Evolutionary conservation across 2,329 filamentous ascomycete genomes (phyloP), one percentile per base, ranked within the genome.

Genomic region (Alternaria novae-zelandiae): DNA sequence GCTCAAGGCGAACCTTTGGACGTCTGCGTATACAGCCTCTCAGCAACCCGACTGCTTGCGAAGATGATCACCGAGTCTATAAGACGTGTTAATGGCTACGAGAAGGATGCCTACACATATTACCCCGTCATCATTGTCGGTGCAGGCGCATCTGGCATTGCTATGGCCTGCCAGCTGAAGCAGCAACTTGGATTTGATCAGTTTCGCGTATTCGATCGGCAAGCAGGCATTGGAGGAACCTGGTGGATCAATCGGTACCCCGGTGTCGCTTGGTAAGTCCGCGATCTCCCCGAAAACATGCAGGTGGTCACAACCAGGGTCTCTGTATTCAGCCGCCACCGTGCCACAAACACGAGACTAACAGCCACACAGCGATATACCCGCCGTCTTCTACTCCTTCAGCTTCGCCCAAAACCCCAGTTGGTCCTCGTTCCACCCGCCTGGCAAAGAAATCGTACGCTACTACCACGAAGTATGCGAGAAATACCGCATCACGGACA

Each of bases 201-300:
- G 63, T 84, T 90, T 68, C 81, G 82, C 26, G 83, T 91, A 71
- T 90, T 90, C 63, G 89, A 91, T 23, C 82, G 86, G 12, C 81
- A 87, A 64, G 78, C 81, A 5, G 83, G 84, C 4, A 81, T 90
- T 46, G 89, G 89, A 30, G 89, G 89, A 8, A 90, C 88, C 1
- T 91, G 89, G 89, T 84, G 83, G 76, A 84, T 84, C 47, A 91
- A 90, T 73, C 81, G 83, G 30, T 91, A 91, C 74, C 88, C 79
- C 17, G 79, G 80, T 44, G 77, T 80, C 77, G 70, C 72, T 50
- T 76, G 71, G 73, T 77, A 67, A 54, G 70, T 72, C 25, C 17
- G 26, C 23, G 6, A 54, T 41, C 21, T 36, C 21, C 12, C 13
- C 21, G 21, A 17, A 6, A 9, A 36, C 13, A n/a, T 43, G 32